Percentiles rank a stretch among this genome's conserved stretches.
phyloP scores from a whole-genome alignment of 148 eudicot species.

The Vaccinium darrowii region DNA sequence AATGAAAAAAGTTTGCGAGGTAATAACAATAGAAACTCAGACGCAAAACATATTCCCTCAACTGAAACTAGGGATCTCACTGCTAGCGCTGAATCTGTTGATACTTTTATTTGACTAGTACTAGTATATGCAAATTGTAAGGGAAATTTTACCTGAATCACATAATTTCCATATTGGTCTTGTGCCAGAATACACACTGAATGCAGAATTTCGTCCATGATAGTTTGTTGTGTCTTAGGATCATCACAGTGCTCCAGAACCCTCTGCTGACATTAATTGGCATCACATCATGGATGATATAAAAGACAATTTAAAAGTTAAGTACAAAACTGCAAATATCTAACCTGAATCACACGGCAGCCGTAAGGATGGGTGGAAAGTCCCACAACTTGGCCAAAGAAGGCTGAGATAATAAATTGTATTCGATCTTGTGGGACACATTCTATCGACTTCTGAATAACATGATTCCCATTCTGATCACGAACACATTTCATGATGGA shows the following conservation, averaged over 20 bases:
- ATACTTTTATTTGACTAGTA: background rate
- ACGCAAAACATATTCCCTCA: background rate
- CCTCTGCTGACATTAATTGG: constrained; percentile 37
- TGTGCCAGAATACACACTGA: constrained; percentile 54
- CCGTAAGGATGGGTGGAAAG: constrained; percentile 75
- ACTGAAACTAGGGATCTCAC: background rate
- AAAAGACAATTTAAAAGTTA: background rate
- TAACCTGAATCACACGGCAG: constrained; percentile 76
- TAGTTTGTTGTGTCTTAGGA: constrained; percentile 38
- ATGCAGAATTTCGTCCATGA: constrained; percentile 62
- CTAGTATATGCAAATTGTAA: background rate
- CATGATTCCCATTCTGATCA: constrained; percentile 83
- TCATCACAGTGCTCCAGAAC: constrained; percentile 62
- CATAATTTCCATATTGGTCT: constrained; percentile 73
- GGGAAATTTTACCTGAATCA: constrained; percentile 51
- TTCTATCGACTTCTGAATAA: constrained; percentile 76
- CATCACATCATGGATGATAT: background rate
- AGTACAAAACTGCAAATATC: background rate
- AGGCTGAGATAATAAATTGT: constrained; percentile 49
- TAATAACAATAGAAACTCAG: background rate
- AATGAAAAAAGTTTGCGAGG: background rate
- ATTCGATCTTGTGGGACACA: constrained; percentile 56
- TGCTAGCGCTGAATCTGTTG: background rate
- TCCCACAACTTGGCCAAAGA: constrained; percentile 56
- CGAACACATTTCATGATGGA: constrained; percentile 63